Base-by-base conservation (phyloP, 2,329 filamentous ascomycete genomes). In the Pseudogymnoascus sp. region DNA sequence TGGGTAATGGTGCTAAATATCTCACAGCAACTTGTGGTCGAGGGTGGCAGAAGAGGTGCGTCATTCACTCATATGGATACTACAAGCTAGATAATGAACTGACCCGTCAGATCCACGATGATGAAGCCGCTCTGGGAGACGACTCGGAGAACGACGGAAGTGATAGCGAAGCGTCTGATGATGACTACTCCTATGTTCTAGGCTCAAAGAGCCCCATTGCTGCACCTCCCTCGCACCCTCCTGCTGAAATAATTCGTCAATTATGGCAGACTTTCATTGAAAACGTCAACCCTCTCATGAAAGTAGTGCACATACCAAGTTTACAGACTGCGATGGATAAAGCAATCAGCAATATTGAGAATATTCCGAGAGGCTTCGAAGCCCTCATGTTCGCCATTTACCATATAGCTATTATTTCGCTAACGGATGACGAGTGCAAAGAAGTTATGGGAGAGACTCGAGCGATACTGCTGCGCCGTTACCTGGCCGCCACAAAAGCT, bases 261-360 rank as follows among this genome's bases (percentile, higher is more conserved):
- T 75, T 87, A 38, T 90, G 87, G 86, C 85, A 88, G 71, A 79
- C 84, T 16, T 90, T 88, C 69, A 79, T 89, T 60, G 81, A 84
- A 65, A 88, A 88, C 67, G 82, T 90, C 67, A 85, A 90, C 67
- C 86, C 87, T 0, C 72, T 90, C 6, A 77, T 89, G 43, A 89
- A 89, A 68, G 77, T 90, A 63, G 86, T 84, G 0, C 87, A 90
- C 69, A 81, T 84, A 0, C 85, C 86, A 0, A 88, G 80, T 1
- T 74, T 89, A 1, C 86, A 89, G 70, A 76, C 73, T n/a, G 81
- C 81, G 61, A 81, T 90, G 43, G 81, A 89, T 62, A 83, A 86
- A 64, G 85, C 84, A 14, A 78, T 80, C 7, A 79, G 83, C 61
- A 64, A 68, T 33, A 60, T 61, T 6, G 33, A 40, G 9, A 80